These are phyloP conservation scores for Curvularia lunata DNA, from an alignment of 2,329 filamentous ascomycete genomes.

Conservation along the genomic window DNA sequence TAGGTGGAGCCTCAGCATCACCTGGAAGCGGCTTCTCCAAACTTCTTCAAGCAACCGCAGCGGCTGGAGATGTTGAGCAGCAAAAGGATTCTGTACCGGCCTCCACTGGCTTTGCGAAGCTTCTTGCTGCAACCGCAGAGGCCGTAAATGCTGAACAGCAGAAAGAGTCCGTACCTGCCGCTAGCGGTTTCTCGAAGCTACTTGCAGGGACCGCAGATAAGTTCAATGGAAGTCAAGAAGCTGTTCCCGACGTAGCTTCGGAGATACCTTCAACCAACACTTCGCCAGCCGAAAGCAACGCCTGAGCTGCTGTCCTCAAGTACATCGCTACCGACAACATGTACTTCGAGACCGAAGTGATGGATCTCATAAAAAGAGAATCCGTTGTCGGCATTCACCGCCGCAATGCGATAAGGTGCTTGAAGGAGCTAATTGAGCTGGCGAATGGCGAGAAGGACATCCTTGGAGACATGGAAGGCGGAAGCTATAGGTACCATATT, in stretches of 20 bases:
- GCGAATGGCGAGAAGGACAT: conserved; percentile 8
- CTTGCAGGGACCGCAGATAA: not conserved
- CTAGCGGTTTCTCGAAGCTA: not conserved
- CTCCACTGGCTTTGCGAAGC: not conserved
- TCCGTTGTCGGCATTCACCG: not conserved
- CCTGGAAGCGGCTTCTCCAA: not conserved
- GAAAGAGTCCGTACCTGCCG: not conserved
- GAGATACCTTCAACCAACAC: not conserved
- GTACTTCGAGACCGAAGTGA: conserved; percentile 1
- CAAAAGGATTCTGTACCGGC: not conserved
- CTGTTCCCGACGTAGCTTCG: not conserved
- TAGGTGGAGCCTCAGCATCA: not conserved
- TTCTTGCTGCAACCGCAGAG: not conserved
- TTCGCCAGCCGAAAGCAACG: not conserved
- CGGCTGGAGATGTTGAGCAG: not conserved
- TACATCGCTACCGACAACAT: conserved; percentile 8
- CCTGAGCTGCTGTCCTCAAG: not conserved
- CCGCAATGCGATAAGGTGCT: not conserved
- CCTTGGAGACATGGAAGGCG: conserved; percentile 2
- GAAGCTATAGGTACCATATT: conserved; percentile 4
- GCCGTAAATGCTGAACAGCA: not conserved
- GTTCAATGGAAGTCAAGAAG: not conserved
- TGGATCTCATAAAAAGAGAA: conserved; percentile 4
- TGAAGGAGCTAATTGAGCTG: not conserved
- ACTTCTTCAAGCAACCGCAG: not conserved